Percentiles rank a stretch among this genome's conserved stretches.
These are phyloP conservation scores for Hymenoscyphus infarciens DNA, from an alignment of 2,329 filamentous ascomycete species.

Conservation along the genomic window DNA sequence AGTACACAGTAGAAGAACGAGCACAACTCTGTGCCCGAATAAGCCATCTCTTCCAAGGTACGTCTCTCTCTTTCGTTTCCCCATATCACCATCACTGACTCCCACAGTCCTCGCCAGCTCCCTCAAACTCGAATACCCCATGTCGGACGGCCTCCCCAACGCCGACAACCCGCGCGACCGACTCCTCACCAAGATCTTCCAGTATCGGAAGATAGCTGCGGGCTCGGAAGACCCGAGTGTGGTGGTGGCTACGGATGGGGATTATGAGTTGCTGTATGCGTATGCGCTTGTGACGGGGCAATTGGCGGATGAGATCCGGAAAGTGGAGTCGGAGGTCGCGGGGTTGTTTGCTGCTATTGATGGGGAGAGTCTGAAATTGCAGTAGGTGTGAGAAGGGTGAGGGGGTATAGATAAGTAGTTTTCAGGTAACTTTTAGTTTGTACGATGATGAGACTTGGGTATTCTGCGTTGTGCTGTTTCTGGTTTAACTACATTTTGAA, in stretches of 20 bases:
- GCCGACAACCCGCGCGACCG: constrained; percentile 77
- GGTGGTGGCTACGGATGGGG: constrained; percentile 59
- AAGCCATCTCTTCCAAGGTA: constrained; percentile 70
- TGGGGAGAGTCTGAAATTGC: constrained; percentile 53
- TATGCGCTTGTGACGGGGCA: constrained; percentile 72
- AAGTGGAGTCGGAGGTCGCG: constrained; percentile 59
- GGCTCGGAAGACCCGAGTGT: constrained; percentile 14
- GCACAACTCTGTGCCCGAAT: constrained; percentile 81
- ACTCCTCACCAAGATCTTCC: constrained; percentile 81
- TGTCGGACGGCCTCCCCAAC: constrained; percentile 84
- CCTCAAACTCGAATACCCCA: constrained; percentile 89
- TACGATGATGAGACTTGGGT: too few species aligned
- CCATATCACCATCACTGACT: background rate
- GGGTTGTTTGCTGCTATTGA: constrained; percentile 60
- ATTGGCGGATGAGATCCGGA: constrained; percentile 61
- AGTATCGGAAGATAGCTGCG: constrained; percentile 65
- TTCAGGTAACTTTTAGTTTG: too few species aligned
- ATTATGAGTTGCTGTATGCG: constrained; percentile 90
- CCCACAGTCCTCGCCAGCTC: constrained; percentile 75
- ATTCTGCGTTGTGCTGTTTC: too few species aligned
- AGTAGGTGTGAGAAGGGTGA: background rate
- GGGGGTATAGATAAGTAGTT: background rate
- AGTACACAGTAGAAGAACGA: constrained; percentile 75
- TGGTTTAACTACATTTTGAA: too few species aligned
- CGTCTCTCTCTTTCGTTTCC: background rate